phyloP scores from a whole-genome alignment of 2,329 filamentous ascomycete genomes.

The Paracoccidioides lutzii region DNA sequence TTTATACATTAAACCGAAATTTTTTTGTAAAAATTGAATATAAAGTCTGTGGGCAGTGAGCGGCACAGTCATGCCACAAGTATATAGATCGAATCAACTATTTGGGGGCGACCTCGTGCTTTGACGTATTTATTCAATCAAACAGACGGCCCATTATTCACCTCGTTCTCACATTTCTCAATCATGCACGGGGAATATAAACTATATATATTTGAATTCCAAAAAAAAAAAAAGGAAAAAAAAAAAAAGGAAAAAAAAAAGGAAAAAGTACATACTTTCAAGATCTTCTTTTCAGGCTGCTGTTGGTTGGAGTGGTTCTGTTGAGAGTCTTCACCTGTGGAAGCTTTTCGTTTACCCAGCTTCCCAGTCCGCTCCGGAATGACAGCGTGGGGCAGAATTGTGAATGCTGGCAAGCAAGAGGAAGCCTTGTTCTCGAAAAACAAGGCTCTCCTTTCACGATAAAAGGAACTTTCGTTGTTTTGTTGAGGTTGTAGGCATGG shows the following conservation, averaged over 20 bases:
- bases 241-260: not conserved
- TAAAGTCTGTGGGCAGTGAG: not conserved
- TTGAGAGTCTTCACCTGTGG: constrained; percentile 19
- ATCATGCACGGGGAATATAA: not conserved
- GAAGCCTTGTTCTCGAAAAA: constrained; percentile 30
- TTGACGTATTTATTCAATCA: too few relatives aligned
- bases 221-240: not conserved
- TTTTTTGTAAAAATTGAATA: not conserved
- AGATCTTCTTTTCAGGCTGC: constrained; percentile 39
- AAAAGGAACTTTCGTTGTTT: not conserved
- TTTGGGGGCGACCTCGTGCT: too few relatives aligned
- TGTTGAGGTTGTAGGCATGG: not conserved
- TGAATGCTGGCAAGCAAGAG: constrained; percentile 16
- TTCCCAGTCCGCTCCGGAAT: constrained; percentile 7
- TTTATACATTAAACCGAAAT: too few relatives aligned
- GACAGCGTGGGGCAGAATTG: constrained; percentile 19
- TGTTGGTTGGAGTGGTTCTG: not conserved
- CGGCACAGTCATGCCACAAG: not conserved
- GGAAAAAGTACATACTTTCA: constrained; percentile 30
- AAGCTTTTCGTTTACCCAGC: constrained; percentile 11
- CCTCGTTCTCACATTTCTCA: too few relatives aligned
- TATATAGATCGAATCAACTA: too few relatives aligned
- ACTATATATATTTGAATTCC: not conserved
- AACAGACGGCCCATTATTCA: too few relatives aligned
- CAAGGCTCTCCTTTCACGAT: not conserved